These are phyloP conservation scores for Areca catechu DNA, from an alignment of 176 grass and related monocot species.

Conservation along the genomic window DNA sequence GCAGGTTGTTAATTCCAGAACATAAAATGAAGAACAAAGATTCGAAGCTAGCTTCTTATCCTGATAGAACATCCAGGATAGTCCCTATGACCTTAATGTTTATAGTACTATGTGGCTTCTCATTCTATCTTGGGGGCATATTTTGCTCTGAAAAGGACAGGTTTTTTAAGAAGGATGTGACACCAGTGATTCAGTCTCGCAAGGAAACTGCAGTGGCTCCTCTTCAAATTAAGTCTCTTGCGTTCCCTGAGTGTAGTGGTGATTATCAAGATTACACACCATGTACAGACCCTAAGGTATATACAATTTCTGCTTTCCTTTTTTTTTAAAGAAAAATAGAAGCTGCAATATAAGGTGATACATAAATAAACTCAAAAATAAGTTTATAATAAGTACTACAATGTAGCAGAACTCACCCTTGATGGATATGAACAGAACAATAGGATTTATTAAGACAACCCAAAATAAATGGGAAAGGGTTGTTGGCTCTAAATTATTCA, in stretches of 20 bases:
- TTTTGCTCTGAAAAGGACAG: conserved; percentile 54
- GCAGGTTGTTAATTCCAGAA: neutral
- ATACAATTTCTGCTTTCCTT: neutral
- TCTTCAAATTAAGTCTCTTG: conserved; percentile 24
- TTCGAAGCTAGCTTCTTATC: conserved; percentile 39
- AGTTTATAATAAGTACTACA: too few species aligned
- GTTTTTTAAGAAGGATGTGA: conserved; percentile 25
- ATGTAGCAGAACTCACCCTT: too few species aligned
- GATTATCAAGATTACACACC: conserved; percentile 91
- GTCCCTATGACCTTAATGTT: conserved; percentile 50
- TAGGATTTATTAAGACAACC: too few species aligned
- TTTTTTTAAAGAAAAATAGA: neutral
- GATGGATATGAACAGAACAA: too few species aligned
- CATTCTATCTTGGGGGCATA: conserved; percentile 79
- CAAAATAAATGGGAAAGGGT: too few species aligned
- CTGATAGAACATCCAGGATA: conserved; percentile 34
- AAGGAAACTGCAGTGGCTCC: conserved; percentile 14
- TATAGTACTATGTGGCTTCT: conserved; percentile 58
- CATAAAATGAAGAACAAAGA: conserved; percentile 65
- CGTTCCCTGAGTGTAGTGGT: conserved; percentile 61
- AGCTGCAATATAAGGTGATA: too few species aligned
- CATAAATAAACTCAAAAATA: too few species aligned
- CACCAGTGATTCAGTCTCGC: conserved; percentile 23
- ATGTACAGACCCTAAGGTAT: conserved; percentile 83
- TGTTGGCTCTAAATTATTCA: too few species aligned